phyloP scores from a whole-genome alignment of 2,329 filamentous ascomycete genomes.

The Calonectria crousiana region DNA sequence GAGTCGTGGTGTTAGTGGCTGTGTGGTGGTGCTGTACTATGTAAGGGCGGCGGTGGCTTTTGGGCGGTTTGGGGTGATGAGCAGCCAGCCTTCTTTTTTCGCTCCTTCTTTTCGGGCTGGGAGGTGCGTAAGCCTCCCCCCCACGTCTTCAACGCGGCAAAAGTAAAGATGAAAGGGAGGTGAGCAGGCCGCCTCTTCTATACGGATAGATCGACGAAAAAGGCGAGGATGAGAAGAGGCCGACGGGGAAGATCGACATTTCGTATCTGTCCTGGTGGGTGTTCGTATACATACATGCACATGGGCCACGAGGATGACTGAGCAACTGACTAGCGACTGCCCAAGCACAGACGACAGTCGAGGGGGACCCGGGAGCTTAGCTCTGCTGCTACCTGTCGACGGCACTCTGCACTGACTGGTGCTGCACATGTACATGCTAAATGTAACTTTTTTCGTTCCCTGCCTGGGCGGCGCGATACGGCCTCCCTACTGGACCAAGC shows the following conservation, averaged over 20 bases:
- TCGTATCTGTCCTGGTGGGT: not conserved
- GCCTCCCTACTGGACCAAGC: conserved; percentile 15
- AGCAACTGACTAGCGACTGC: not conserved
- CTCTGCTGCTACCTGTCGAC: conserved; percentile 22
- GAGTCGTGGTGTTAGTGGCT: not conserved
- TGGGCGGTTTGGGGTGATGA: not conserved
- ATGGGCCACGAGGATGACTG: not conserved
- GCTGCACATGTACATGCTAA: not conserved
- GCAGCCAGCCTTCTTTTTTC: conserved; percentile 17
- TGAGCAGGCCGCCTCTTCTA: not conserved
- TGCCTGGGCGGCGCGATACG: conserved; percentile 19
- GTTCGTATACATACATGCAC: not conserved
- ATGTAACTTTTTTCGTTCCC: conserved; percentile 6
- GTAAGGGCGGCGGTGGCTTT: not conserved
- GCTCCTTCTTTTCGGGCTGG: not conserved
- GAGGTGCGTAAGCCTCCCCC: conserved; percentile 1
- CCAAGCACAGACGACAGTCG: conserved; percentile 18
- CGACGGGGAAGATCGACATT: not conserved
- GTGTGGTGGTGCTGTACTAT: conserved; percentile 1
- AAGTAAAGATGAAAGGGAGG: not conserved
- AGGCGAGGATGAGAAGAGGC: not conserved
- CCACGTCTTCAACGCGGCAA: conserved; percentile 10
- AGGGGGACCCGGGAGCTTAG: conserved; percentile 21
- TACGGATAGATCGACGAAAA: not conserved
- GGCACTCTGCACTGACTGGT: conserved; percentile 6